Evolutionary conservation across 805 yeast species (phyloP), one percentile per base, ranked within the genome.

Genomic region (Komagataella pseudopastoris): DNA sequence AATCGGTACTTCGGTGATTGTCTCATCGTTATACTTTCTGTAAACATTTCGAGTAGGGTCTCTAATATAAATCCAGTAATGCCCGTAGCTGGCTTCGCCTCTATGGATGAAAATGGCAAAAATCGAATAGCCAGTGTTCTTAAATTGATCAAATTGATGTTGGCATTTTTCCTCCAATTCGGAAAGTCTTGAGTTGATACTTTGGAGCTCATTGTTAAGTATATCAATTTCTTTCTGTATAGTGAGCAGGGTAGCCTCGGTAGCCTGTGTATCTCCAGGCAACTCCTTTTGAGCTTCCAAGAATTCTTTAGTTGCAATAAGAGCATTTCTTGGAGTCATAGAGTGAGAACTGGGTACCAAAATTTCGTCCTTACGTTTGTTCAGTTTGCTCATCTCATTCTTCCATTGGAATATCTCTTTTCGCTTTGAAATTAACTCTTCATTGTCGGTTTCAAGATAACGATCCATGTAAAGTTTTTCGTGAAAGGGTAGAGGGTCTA

Each of bases 61-160:
- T 53, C 78, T 80, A 55, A 93, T 90, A 63, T 91, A 93, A 16
- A 91, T 78, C 97, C 98, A 93, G 65, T 93, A 93, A 66, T 93
- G 99, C 2, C 99, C 99, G 61, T 87, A 91, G 50, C 88, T 82
- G 0, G 96, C 98, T 60, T 89, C 95, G 6, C 99, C 99, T 50
- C 96, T 72, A 64, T 93, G 99, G 49, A 93, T 88, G 62, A 93
- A 93, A 6, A 91, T 82, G 0, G 98, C 95, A 69, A 90, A 91
- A 10, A 93, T 73, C 0, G 86, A 75, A 65, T 91, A 93, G 0
- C 90, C 95, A 24, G 83, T 74, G 49, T 73, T 67, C 50, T 73
- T 76, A 66, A 85, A 77, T 6, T 71, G 70, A 17, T 72, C 71
- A 62, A 86, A 93, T 57, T 85, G 93, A 30, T 64, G 65, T 18